phyloP scores from a whole-genome alignment of 2,329 filamentous ascomycete species.

The Monosporascus sp. region DNA sequence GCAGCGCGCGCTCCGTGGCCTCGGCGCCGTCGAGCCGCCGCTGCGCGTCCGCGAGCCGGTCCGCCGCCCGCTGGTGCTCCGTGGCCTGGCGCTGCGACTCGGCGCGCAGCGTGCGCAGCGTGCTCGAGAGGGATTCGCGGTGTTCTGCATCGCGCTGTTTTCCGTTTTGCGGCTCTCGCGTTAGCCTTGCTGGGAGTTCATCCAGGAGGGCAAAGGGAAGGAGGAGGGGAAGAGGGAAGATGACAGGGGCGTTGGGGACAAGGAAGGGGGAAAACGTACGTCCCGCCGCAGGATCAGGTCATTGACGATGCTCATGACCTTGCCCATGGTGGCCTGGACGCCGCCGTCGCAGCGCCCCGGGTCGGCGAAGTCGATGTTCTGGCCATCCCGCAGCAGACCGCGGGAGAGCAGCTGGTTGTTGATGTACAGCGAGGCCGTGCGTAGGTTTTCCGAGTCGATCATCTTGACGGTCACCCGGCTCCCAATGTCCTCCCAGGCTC shows the following conservation, averaged over 20 bases:
- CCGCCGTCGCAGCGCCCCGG: conserved; percentile 59
- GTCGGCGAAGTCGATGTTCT: conserved; percentile 75
- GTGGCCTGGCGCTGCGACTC: conserved; percentile 69
- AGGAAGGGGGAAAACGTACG: conserved; percentile 46
- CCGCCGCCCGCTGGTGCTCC: conserved; percentile 56
- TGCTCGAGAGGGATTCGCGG: conserved; percentile 74
- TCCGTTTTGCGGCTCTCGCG: neutral
- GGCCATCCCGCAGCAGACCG: conserved; percentile 61
- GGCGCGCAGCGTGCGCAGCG: conserved; percentile 69
- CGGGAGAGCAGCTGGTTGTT: conserved; percentile 66
- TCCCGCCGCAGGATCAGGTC: conserved; percentile 88
- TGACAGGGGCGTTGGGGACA: neutral
- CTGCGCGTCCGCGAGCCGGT: conserved; percentile 49
- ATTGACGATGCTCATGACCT: conserved; percentile 88
- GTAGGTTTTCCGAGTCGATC: conserved; percentile 56
- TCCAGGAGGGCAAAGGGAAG: neutral
- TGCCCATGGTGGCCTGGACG: conserved; percentile 65
- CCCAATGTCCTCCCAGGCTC: neutral
- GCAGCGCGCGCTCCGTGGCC: conserved; percentile 67
- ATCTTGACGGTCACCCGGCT: conserved; percentile 10
- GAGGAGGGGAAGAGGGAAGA: neutral
- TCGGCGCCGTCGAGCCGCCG: conserved; percentile 55
- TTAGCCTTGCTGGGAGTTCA: neutral
- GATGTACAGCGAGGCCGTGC: conserved; percentile 65
- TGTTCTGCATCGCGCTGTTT: conserved; percentile 79